Conservation (phyloP, 2,329 filamentous ascomycete species). For the Cladosporium sp. region DNA sequence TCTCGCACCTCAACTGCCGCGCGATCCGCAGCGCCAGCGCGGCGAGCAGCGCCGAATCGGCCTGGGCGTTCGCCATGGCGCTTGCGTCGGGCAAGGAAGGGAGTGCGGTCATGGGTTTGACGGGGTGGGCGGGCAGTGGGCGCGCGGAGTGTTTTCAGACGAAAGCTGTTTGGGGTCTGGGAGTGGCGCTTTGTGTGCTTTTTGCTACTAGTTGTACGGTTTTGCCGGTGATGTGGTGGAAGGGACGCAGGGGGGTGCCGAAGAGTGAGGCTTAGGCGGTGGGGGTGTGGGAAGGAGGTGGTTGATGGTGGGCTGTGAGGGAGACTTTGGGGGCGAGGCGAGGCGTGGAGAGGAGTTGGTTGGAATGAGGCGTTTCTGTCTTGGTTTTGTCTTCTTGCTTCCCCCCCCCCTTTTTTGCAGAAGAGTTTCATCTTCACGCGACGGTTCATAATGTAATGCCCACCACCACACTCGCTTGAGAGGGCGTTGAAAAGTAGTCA, state of each 20-base stretch:
- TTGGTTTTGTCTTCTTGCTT: no score
- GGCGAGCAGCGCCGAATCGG: conserved; percentile 41
- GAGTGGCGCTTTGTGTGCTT: conserved; percentile 64
- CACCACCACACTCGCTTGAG: no score
- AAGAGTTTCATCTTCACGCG: no score
- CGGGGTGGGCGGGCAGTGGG: conserved; percentile 55
- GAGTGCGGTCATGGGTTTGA: conserved; percentile 48
- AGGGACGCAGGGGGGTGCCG: conserved; percentile 41
- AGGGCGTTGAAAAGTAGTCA: no score
- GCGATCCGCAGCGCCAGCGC: conserved; percentile 45
- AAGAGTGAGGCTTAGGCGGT: conserved; percentile 8
- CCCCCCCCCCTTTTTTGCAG: no score
- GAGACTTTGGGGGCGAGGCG: not conserved
- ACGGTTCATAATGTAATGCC: no score
- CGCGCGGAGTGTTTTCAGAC: conserved; percentile 71
- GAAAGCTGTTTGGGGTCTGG: conserved; percentile 82
- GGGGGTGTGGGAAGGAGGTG: not conserved
- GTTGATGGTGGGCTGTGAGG: not conserved
- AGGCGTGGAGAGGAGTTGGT: no score
- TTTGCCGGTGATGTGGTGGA: conserved; percentile 46
- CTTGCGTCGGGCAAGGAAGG: conserved; percentile 49
- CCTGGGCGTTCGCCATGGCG: conserved; percentile 51
- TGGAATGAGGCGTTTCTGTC: no score
- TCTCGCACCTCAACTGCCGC: conserved; percentile 72
- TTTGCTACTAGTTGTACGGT: conserved; percentile 43